Evolutionary conservation across 768 basidiomycete genomes (phyloP), one percentile per base, ranked within the genome.

Genomic region (Tulasnella sp.): DNA sequence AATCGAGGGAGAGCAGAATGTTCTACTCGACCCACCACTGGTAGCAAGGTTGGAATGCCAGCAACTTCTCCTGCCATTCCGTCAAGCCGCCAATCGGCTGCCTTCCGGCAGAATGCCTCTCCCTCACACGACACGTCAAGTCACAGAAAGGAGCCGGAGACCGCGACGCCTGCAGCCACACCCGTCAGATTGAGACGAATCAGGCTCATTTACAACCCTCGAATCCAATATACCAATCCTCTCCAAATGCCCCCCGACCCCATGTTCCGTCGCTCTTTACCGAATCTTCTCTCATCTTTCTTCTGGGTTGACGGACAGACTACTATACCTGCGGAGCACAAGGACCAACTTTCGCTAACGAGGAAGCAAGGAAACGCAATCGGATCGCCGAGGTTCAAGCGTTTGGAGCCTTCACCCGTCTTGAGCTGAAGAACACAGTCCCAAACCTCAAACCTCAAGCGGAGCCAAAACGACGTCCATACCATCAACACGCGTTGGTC

Each of bases 111-210:
- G n/a, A 59, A n/a, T 29, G 52, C 5, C n/a, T 59, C 26, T 29
- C 52, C 52, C 52, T 59, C 52, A 59, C 32, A n/a, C n/a, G n/a
- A n/a, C n/a, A n/a, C n/a, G n/a, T n/a, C n/a, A n/a, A n/a, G n/a
- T n/a, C n/a, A n/a, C n/a, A n/a, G n/a, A n/a, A n/a, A n/a, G n/a
- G n/a, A n/a, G n/a, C n/a, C n/a, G n/a, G n/a, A n/a, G n/a, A n/a
- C n/a, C n/a, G n/a, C n/a, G n/a, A n/a, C n/a, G n/a, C n/a, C n/a
- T n/a, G n/a, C n/a, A n/a, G n/a, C n/a, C n/a, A n/a, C n/a, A n/a
- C n/a, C n/a, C n/a, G n/a, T n/a, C n/a, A n/a, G n/a, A n/a, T 83
- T 91, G 72, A 88, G 85, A 77, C 87, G 91, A 68, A 83, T 92
- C 86, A 84, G 76, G 82, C 90, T 72, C 84, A 91, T 93, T 16